Base-by-base conservation (phyloP, 2,329 filamentous ascomycete species). In the Penicillium sp. region DNA sequence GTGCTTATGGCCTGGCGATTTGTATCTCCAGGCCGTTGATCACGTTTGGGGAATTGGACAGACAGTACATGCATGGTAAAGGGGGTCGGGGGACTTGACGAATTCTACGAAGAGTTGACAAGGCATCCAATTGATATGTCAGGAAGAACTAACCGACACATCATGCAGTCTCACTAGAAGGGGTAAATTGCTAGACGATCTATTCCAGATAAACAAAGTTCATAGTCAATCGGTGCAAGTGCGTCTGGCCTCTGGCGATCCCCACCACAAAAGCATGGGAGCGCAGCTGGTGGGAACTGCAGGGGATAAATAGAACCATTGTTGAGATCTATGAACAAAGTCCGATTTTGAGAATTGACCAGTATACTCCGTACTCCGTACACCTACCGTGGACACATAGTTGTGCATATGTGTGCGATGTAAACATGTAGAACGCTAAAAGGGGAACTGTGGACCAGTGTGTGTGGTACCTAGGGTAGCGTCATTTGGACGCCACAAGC, bases 381-480 rank as follows among this genome's bases (percentile, higher is more conserved):
- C 10, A 11, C 7, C 7, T 23, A 15, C 5, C 2, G 31, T 15
- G 19, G 13, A 16, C 21, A 23, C 2, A 25, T 19, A 7, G 8
- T n/a, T 38, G n/a, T 47, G 40, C 23, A 34, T 25, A 16, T 13
- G 11, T 29, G 5, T 16, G n/a, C 9, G 53, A 31, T 19, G 55
- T 55, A 36, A 53, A 21, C 40, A 44, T 63, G 62, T 59, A 62
- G 40, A 43, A 59, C 46, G 64, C 62, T 60, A 55, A 57, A 50
- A 46, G 39, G 45, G 47, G 53, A 21, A 47, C 45, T 54, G 61
- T 65, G 55, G 60, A 31, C 46, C 52, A 44, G 16, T 21, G 11
- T 23, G 19, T 33, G 25, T 7, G 10, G 29, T 31, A 11, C 29
- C 10, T 31, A 31, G 19, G 19, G 19, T 38, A 55, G 25, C 33